Evolutionary conservation across 371 early-diverging fungal genomes (phyloP).

Genomic region (Funneliformis caledonium): DNA sequence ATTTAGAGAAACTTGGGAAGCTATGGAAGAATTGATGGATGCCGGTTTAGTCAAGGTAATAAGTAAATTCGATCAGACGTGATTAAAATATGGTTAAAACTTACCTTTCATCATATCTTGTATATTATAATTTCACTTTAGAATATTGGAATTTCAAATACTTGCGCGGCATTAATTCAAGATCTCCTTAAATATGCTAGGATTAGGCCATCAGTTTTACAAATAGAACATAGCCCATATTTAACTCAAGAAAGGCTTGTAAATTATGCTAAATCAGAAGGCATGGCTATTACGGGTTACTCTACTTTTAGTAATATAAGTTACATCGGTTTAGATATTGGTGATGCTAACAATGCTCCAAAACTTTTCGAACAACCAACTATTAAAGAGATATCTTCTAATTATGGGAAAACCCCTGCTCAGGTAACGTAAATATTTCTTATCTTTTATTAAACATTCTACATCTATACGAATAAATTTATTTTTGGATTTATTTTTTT

Average conservation of each 20-base stretch:
- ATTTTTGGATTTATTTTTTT: too few relatives aligned
- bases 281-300: slow-evolving; percentile 65
- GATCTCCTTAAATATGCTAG: slow-evolving; percentile 57
- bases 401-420: slow-evolving; percentile 54
- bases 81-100: too few relatives aligned
- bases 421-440: slow-evolving; percentile 49
- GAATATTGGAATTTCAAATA: slow-evolving; percentile 70
- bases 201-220: slow-evolving; percentile 56
- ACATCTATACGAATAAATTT: neutral
- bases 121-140: neutral
- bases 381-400: slow-evolving; percentile 53
- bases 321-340: slow-evolving; percentile 52
- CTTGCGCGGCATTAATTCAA: slow-evolving; percentile 54
- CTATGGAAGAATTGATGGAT: slow-evolving; percentile 54
- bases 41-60: slow-evolving; percentile 46
- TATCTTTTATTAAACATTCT: slow-evolving; percentile 26
- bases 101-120: too few relatives aligned
- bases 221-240: slow-evolving; percentile 75
- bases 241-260: slow-evolving; percentile 61
- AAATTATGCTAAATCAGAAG: slow-evolving; percentile 54
- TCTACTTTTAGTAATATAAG: slow-evolving; percentile 66
- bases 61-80: neutral
- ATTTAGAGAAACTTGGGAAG: slow-evolving; percentile 50
- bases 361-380: slow-evolving; percentile 51
- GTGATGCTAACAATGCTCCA: slow-evolving; percentile 48